phyloP scores from a whole-genome alignment of 2,329 filamentous ascomycete species.

The Cytospora chrysosperma region DNA sequence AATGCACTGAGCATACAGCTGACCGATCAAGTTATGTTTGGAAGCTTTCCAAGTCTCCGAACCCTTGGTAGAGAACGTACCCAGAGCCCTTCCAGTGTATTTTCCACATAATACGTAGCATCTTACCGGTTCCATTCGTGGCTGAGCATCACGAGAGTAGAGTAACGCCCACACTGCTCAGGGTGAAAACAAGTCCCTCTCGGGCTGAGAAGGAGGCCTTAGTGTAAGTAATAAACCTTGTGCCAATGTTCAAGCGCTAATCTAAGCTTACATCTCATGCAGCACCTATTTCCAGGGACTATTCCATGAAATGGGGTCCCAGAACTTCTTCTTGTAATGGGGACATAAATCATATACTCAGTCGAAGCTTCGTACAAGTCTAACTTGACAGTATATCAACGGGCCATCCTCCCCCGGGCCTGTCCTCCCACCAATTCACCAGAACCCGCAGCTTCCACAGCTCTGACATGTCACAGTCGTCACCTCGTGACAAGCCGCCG shows the following conservation, averaged over 20 bases:
- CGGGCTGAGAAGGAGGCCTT: no score
- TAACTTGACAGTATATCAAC: no score
- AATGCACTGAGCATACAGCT: background rate
- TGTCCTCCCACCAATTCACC: background rate
- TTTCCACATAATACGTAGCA: constrained; percentile 16
- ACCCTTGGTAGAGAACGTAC: background rate
- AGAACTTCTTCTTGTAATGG: no score
- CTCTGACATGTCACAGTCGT: background rate
- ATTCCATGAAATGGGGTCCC: no score
- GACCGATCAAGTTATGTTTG: background rate
- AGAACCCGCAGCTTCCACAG: no score
- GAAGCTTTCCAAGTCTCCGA: background rate
- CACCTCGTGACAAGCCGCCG: background rate
- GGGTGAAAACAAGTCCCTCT: no score
- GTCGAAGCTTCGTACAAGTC: background rate
- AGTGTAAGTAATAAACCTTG: background rate
- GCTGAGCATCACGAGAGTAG: constrained; percentile 14
- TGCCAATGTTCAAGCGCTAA: background rate
- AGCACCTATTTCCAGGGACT: background rate
- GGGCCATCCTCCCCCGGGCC: background rate
- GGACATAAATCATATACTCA: background rate
- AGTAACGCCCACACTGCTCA: background rate
- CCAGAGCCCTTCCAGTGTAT: background rate
- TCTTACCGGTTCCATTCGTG: constrained; percentile 7
- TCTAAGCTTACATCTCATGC: constrained; percentile 18